These are phyloP conservation scores for Aureobasidium sp. DNA, from an alignment of 2,329 filamentous ascomycete genomes.

Conservation along the genomic window DNA sequence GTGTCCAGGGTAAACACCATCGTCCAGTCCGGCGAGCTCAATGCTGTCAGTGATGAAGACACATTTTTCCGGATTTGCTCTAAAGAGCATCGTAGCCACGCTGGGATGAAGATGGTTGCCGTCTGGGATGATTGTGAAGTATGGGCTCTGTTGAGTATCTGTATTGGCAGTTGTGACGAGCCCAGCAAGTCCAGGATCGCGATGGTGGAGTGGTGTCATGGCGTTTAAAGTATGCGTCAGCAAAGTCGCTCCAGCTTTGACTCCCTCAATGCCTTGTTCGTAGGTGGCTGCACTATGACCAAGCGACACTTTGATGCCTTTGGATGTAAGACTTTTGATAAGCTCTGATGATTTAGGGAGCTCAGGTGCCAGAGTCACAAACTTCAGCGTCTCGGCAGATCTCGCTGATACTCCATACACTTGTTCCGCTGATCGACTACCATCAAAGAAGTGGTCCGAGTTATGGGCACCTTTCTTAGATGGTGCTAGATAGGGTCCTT, in stretches of 20 bases:
- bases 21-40: slow-evolving; percentile 44
- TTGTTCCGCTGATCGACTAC: slow-evolving; percentile 24
- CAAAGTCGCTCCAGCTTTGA: slow-evolving; percentile 42
- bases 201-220: slow-evolving; percentile 44
- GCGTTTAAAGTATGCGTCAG: slow-evolving; percentile 50
- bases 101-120: slow-evolving; percentile 46
- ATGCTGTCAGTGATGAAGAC: slow-evolving; percentile 48
- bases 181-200: slow-evolving; percentile 45
- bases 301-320: slow-evolving; percentile 39
- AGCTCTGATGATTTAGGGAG: slow-evolving; percentile 34
- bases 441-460: slow-evolving; percentile 34
- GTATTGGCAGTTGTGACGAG: slow-evolving; percentile 25
- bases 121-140: slow-evolving; percentile 47
- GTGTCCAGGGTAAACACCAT: slow-evolving; percentile 45
- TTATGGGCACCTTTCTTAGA: slow-evolving; percentile 48
- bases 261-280: slow-evolving; percentile 36
- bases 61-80: slow-evolving; percentile 38
- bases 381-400: slow-evolving; percentile 35
- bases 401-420: slow-evolving; percentile 40
- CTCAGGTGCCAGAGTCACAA: slow-evolving; percentile 48
- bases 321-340: slow-evolving; percentile 34
- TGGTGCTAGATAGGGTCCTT: slow-evolving; percentile 48
- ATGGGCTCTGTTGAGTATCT: slow-evolving; percentile 30
- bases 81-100: slow-evolving; percentile 42
- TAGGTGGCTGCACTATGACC: slow-evolving; percentile 45